These are phyloP conservation scores for Fennellomyces sp. DNA, from an alignment of 371 early-diverging fungal species.

Conservation along the genomic window DNA sequence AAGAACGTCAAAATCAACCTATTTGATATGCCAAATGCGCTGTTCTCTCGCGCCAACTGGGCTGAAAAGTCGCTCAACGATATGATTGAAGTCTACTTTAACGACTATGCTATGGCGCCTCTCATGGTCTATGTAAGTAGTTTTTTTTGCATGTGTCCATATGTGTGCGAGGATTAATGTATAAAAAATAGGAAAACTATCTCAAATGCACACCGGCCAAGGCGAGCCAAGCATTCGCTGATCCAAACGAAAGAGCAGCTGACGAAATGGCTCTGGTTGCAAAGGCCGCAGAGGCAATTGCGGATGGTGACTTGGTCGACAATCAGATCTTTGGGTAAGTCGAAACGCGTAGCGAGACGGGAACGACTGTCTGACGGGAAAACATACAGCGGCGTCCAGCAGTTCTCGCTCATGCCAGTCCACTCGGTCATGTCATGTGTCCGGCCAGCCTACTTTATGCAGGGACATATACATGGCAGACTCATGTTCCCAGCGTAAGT, in stretches of 20 bases:
- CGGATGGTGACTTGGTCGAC: conserved; percentile 88
- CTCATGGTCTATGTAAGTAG: conserved; percentile 89
- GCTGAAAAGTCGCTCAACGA: conserved; percentile 69
- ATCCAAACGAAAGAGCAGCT: conserved; percentile 21
- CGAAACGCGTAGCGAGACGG: neutral
- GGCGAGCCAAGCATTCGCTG: conserved; percentile 13
- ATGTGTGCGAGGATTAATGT: too few species aligned
- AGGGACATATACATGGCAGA: conserved; percentile 55
- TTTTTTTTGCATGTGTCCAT: too few species aligned
- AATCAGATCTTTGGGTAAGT: conserved; percentile 69
- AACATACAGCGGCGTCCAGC: conserved; percentile 55
- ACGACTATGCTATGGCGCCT: conserved; percentile 89
- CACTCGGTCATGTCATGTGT: conserved; percentile 93
- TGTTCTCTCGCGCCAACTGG: conserved; percentile 61
- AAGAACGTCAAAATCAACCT: conserved; percentile 82
- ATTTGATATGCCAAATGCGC: conserved; percentile 85
- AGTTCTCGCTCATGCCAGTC: conserved; percentile 92
- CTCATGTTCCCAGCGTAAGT: conserved; percentile 48
- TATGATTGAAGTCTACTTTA: conserved; percentile 87
- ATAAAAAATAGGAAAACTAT: conserved; percentile 62
- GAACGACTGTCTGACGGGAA: too few species aligned
- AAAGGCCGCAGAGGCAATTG: conserved; percentile 91
- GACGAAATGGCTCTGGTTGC: conserved; percentile 63
- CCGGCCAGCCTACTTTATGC: conserved; percentile 80
- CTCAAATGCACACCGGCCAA: conserved; percentile 32